A percentile compares a stretch with the other conserved stretches of the same genome.
Conservation (phyloP, 2,329 filamentous ascomycete species). For the Trichoderma sp. region DNA sequence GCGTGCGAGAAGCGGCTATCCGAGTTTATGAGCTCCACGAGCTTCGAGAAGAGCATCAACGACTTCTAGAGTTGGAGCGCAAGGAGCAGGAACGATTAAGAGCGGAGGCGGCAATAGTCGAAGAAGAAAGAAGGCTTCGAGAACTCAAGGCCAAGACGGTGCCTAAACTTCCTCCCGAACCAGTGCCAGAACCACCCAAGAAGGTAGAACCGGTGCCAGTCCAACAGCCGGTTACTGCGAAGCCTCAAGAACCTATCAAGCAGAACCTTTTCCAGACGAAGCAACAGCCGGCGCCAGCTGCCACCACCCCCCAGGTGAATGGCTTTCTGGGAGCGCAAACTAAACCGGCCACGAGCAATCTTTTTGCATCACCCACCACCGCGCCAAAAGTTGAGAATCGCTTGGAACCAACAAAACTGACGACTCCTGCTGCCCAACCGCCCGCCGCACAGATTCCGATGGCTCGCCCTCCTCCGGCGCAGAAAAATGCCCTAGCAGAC, state of each 20-base stretch:
- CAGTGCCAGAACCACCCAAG: constrained; percentile 31
- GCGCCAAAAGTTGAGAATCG: neutral
- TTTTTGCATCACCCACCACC: constrained; percentile 22
- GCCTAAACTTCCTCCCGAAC: constrained; percentile 42
- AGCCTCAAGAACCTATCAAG: constrained; percentile 22
- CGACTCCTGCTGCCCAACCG: constrained; percentile 10
- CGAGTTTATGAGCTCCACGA: constrained; percentile 48
- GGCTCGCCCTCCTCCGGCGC: neutral
- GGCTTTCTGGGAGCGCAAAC: constrained; percentile 25
- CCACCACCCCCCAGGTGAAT: constrained; percentile 21
- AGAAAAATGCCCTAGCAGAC: constrained; percentile 31
- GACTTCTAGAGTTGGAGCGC: constrained; percentile 44
- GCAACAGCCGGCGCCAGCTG: constrained; percentile 9
- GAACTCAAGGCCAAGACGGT: constrained; percentile 46
- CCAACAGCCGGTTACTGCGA: constrained; percentile 2
- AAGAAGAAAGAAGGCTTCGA: constrained; percentile 47
- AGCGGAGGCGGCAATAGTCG: constrained; percentile 44
- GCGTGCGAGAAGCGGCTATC: constrained; percentile 54
- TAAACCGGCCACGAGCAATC: constrained; percentile 26
- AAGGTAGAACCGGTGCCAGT: constrained; percentile 21
- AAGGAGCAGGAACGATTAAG: constrained; percentile 46
- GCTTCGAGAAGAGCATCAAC: constrained; percentile 43
- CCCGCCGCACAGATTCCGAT: neutral
- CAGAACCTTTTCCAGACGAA: constrained; percentile 11
- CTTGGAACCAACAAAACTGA: constrained; percentile 17